These are phyloP conservation scores for Neolentinus lepideus DNA, from an alignment of 1,284 basidiomycete genomes.

Conservation along the genomic window DNA sequence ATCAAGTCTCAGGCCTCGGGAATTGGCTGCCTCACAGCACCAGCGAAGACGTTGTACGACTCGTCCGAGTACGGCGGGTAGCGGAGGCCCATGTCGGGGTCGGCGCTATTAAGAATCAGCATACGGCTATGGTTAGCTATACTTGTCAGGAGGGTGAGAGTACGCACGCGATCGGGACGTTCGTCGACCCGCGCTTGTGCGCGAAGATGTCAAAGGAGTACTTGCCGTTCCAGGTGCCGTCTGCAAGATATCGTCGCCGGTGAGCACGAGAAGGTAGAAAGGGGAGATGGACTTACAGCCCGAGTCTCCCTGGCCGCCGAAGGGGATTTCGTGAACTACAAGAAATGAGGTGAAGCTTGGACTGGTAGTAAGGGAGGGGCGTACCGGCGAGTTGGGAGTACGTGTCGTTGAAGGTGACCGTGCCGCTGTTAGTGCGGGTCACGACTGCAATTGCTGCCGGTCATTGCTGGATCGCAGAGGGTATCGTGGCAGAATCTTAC, in stretches of 20 bases:
- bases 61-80: conserved; percentile 33
- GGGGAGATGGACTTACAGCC: conserved; percentile 27
- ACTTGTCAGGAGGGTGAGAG: conserved; percentile 7
- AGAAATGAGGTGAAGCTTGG: too few relatives aligned
- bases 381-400: conserved; percentile 37
- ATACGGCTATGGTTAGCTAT: background rate
- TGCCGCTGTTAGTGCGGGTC: conserved; percentile 40
- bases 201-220: conserved; percentile 40
- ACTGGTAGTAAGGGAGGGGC: conserved; percentile 10
- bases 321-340: conserved; percentile 34
- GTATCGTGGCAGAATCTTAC: conserved; percentile 21
- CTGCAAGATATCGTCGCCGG: conserved; percentile 18
- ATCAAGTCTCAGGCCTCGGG: too few relatives aligned
- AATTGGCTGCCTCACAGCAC: background rate
- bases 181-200: conserved; percentile 32
- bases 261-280: background rate
- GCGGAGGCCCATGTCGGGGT: conserved; percentile 20
- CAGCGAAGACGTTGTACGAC: conserved; percentile 23
- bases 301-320: conserved; percentile 40
- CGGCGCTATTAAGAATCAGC: conserved; percentile 16
- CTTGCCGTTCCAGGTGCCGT: conserved; percentile 38
- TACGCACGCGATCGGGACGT: conserved; percentile 28
- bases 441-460: conserved; percentile 29
- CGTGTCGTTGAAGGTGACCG: conserved; percentile 45
- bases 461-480: conserved; percentile 10